Conservation (phyloP, 2,329 filamentous ascomycete genomes). For the Cladorrhinum sp. region DNA sequence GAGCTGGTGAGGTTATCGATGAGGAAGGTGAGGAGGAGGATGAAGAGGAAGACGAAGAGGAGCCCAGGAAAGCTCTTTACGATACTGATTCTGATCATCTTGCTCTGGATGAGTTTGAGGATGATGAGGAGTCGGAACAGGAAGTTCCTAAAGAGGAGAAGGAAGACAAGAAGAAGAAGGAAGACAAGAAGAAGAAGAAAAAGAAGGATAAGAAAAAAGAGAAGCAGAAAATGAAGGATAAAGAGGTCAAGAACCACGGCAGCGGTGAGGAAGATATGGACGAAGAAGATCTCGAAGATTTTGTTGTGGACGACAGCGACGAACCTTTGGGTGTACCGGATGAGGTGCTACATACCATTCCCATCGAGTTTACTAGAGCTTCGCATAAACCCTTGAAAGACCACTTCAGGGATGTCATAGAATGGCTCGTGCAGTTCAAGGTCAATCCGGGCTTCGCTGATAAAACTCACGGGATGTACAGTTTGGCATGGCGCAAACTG, state of each 20-base stretch:
- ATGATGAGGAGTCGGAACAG: conserved; percentile 31
- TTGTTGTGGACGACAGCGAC: conserved; percentile 60
- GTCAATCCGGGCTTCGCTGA: conserved; percentile 68
- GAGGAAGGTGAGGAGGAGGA: conserved; percentile 16
- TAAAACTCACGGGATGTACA: conserved; percentile 61
- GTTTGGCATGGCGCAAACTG: conserved; percentile 66
- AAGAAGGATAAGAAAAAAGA: conserved; percentile 13
- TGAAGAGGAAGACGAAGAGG: conserved; percentile 17
- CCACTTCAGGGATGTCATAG: conserved; percentile 70
- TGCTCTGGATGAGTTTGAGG: conserved; percentile 33
- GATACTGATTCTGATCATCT: conserved; percentile 32
- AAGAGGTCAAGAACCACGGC: conserved; percentile 7
- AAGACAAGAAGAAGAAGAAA: conserved; percentile 2
- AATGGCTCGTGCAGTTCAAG: conserved; percentile 79
- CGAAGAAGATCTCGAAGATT: conserved; percentile 49
- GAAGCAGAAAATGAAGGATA: conserved; percentile 9
- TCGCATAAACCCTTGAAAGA: conserved; percentile 66
- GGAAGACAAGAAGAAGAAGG: conserved; percentile 7
- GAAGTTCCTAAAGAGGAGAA: conserved; percentile 2
- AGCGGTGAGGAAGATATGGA: conserved; percentile 20
- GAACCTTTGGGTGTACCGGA: conserved; percentile 55
- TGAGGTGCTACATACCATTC: conserved; percentile 48
- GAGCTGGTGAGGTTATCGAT: conserved; percentile 30
- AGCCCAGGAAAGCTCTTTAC: conserved; percentile 26
- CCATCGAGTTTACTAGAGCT: conserved; percentile 66